Evolutionary conservation across 2,329 filamentous ascomycete genomes (phyloP), one percentile per base, ranked within the genome.

Genomic region (Cordyceps pruinosa): DNA sequence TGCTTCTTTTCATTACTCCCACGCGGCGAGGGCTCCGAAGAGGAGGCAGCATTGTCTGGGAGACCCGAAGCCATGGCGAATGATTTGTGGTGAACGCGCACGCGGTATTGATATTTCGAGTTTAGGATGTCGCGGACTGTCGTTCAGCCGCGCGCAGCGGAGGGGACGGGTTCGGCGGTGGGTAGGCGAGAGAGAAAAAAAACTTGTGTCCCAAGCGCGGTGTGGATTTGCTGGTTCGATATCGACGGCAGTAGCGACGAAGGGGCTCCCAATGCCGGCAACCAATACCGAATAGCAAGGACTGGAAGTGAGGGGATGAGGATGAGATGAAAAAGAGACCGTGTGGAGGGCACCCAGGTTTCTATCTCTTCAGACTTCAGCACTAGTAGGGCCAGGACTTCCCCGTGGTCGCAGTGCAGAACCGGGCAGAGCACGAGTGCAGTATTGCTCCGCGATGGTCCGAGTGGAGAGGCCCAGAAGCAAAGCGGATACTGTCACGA

Each of bases 401-500:
- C 55, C 48, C 55, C 21, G 55, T 50, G 28, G 37, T 49, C 48
- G 55, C 28, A 57, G 54, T 25, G 45, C 54, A 42, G 34, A 13
- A 39, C 19, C 35, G 32, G 13, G 45, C 54, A 51, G 39, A 56
- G 19, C 30, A 52, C 47, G 23, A 50, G 21, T 46, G 45, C 35
- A 56, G 53, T 56, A 48, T 47, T 50, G 56, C 41, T 51, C 56
- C 48, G 48, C 56, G 56, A 57, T 52, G 56, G 56, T 57, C 48
- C 56, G 47, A 52, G 56, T 57, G 56, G 56, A 57, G 56, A 42
- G 53, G 19, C 45, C 53, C 26, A 42, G 44, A 56, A 32, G 56
- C 48, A 57, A 57, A 57, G 56, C 56, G 56, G 56, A 57, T 50
- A 57, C 55, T 30, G 47, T 47, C 54, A 48, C 44, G 52, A 56